phyloP scores from a whole-genome alignment of 768 basidiomycete genomes.

The Rhizopogon vinicolor region DNA sequence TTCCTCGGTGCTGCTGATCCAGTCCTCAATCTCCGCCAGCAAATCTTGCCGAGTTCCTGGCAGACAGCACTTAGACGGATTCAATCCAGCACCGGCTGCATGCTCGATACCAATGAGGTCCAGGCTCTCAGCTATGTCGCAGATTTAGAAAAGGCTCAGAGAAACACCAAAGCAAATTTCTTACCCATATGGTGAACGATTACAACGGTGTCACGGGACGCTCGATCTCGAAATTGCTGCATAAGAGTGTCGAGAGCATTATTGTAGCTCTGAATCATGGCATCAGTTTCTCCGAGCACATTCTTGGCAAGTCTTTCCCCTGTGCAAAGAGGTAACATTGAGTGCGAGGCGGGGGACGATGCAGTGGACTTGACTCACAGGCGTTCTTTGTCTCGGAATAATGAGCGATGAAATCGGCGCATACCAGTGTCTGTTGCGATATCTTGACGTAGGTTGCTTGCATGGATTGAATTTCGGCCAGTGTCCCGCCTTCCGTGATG shows the following conservation, averaged over 20 bases:
- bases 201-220: background rate
- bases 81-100: background rate
- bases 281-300: background rate
- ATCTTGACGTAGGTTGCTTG: background rate
- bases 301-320: background rate
- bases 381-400: constrained; percentile 20
- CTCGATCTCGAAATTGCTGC: background rate
- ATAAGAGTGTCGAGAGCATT: background rate
- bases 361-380: constrained; percentile 4
- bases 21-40: constrained; percentile 9
- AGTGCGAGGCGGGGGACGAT: too few relatives aligned
- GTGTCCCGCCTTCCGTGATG: background rate
- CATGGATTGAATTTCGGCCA: background rate
- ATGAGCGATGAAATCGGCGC: constrained; percentile 22
- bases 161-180: background rate
- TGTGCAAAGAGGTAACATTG: too few relatives aligned
- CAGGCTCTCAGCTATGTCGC: background rate
- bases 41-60: constrained; percentile 8
- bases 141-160: background rate
- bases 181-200: background rate
- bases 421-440: constrained; percentile 18
- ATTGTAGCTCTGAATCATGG: background rate
- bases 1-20: constrained; percentile 1
- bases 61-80: constrained; percentile 10
- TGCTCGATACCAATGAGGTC: background rate